Evolutionary conservation across 2,329 filamentous ascomycete genomes (phyloP), one percentile per base, ranked within the genome.

Genomic region (Neofusicoccum parvum): DNA sequence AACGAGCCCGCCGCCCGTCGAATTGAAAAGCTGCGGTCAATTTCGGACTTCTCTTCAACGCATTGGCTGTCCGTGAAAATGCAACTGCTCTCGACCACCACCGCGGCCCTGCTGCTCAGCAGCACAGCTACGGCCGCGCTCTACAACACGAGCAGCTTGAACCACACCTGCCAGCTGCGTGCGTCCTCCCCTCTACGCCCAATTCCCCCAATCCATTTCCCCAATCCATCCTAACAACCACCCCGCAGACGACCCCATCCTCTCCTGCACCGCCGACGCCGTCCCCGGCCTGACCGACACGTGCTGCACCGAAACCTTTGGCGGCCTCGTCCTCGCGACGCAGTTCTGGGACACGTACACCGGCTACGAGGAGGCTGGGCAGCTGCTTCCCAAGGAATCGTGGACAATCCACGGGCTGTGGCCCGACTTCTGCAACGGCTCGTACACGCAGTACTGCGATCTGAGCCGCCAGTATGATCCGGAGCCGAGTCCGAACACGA

Each of bases 371-470:
- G 72, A 75, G 12, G 63, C 83, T 65, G 86, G 86, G 10, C 87
- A 90, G 72, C 72, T 87, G 23, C 80, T 89, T 7, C 88, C 88
- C 1, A 73, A 78, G 50, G 76, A 87, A 49, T 79, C 81, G 3
- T 90, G 86, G 85, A 85, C 83, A 0, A 78, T 90, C 11, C 87
- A 89, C 70, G 87, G 87, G 15, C 75, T 87, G 0, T 88, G 86
- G 86, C 78, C 81, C 1, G 82, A 83, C 68, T 83, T 80, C 67
- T 84, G 81, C 69, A 78, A 82, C 77, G 85, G 87, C 53, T 83
- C 81, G 0, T 90, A 86, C 72, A 89, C 87, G 0, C 87, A 90
- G 68, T 91, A 89, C 75, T 90, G 88, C 76, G 88, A 90, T 71
- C 73, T 88, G 58, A 83, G 73, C 62, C 84, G 88, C 0, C 88